These are phyloP conservation scores for Penicillium olsonii DNA, from an alignment of 2,329 filamentous ascomycete genomes.

Conservation along the genomic window DNA sequence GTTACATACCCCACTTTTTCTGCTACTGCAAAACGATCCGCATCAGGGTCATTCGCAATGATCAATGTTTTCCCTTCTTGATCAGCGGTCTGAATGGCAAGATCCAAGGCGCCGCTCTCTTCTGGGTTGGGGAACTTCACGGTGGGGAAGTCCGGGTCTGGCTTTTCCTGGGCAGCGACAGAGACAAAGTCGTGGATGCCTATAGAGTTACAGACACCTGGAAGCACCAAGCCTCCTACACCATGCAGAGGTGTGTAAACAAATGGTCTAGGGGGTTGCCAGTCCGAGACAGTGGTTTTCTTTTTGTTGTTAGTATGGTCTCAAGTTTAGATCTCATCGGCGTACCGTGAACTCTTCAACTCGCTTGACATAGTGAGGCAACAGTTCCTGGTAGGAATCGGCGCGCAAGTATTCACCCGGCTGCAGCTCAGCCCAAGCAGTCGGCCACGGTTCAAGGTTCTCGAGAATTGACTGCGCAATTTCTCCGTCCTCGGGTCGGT, in stretches of 20 bases:
- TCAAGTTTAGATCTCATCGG: not conserved
- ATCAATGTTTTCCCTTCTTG: slow-evolving; percentile 52
- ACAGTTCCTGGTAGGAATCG: slow-evolving; percentile 30
- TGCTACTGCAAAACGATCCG: slow-evolving; percentile 64
- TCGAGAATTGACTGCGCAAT: slow-evolving; percentile 59
- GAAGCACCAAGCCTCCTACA: slow-evolving; percentile 40
- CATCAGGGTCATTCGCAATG: slow-evolving; percentile 66
- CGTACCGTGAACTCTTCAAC: slow-evolving; percentile 37
- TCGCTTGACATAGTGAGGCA: slow-evolving; percentile 31
- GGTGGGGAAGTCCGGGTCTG: slow-evolving; percentile 65
- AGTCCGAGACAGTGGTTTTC: slow-evolving; percentile 35
- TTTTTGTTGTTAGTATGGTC: slow-evolving; percentile 21
- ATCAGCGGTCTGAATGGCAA: slow-evolving; percentile 60
- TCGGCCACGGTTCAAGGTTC: slow-evolving; percentile 54
- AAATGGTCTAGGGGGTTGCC: slow-evolving; percentile 33
- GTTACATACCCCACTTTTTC: slow-evolving; percentile 53
- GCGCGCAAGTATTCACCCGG: slow-evolving; percentile 33
- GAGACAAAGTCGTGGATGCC: slow-evolving; percentile 36
- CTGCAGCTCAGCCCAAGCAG: slow-evolving; percentile 51
- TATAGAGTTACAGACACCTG: slow-evolving; percentile 34
- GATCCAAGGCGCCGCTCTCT: slow-evolving; percentile 62
- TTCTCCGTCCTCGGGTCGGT: slow-evolving; percentile 60
- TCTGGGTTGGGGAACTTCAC: slow-evolving; percentile 67
- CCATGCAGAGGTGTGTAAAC: slow-evolving; percentile 48
- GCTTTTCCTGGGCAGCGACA: slow-evolving; percentile 53